Conservation (phyloP, 179 eudicot species). For the Vitellaria paradoxa region DNA sequence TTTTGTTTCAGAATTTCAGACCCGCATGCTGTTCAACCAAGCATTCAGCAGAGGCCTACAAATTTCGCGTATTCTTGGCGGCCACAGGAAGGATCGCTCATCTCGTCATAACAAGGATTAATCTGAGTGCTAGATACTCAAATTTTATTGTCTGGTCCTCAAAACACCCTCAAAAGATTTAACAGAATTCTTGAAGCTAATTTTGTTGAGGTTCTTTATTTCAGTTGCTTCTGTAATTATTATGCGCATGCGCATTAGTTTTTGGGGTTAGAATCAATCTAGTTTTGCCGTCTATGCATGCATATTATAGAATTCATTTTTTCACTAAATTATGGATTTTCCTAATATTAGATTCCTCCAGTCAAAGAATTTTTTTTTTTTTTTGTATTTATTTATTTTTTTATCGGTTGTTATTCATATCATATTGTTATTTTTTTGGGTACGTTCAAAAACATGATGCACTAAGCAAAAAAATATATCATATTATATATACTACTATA, state of each 20-base stretch:
- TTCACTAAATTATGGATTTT: too few species aligned
- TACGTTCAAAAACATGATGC: too few species aligned
- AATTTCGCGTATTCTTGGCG: conserved; percentile 74
- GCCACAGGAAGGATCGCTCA: conserved; percentile 47
- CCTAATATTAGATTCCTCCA: too few species aligned
- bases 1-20: conserved; percentile 71
- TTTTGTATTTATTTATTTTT: too few species aligned
- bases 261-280: too few species aligned
- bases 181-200: not conserved
- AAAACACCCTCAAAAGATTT: not conserved
- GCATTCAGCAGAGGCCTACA: conserved; percentile 82
- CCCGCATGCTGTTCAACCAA: conserved; percentile 73
- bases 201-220: not conserved
- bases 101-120: conserved; percentile 14
- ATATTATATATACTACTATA: too few species aligned
- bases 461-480: too few species aligned
- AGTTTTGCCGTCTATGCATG: too few species aligned
- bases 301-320: too few species aligned
- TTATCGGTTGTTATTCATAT: too few species aligned
- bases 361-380: too few species aligned
- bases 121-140: not conserved
- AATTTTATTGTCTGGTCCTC: not conserved
- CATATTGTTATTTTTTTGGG: too few species aligned
- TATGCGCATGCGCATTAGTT: not conserved
- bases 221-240: not conserved